Conservation (phyloP, 2,329 filamentous ascomycete genomes). For the Dothiorella sarmentorum region DNA sequence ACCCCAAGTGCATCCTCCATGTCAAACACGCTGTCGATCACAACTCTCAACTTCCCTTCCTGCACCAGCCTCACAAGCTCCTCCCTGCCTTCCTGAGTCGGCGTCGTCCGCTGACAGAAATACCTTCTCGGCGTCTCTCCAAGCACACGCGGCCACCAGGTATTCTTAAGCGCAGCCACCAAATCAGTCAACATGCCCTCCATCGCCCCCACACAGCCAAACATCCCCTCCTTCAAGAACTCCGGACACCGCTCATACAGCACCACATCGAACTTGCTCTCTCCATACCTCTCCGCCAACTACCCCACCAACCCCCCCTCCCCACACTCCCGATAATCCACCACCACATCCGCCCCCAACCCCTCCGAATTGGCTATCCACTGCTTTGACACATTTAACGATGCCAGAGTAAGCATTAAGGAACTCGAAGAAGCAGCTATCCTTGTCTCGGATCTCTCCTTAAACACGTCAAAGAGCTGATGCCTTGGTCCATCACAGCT, state of each 20-base stretch:
- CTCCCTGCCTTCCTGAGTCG: constrained; percentile 20
- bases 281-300: constrained; percentile 29
- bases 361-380: too few relatives aligned
- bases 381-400: too few relatives aligned
- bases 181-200: constrained; percentile 32
- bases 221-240: constrained; percentile 43
- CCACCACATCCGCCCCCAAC: constrained; percentile 47
- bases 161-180: constrained; percentile 39
- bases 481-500: not conserved
- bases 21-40: constrained; percentile 38
- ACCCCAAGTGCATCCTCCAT: constrained; percentile 36
- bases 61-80: constrained; percentile 34
- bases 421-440: too few relatives aligned
- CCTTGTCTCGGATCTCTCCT: constrained; percentile 3
- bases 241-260: constrained; percentile 41
- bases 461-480: not conserved
- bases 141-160: constrained; percentile 38
- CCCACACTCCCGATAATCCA: constrained; percentile 1
- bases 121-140: constrained; percentile 40
- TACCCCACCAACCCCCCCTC: constrained; percentile 30
- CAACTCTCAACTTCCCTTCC: constrained; percentile 29
- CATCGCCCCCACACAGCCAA: constrained; percentile 38
- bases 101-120: constrained; percentile 21
- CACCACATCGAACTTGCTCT: constrained; percentile 41
- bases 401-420: too few relatives aligned